Conservation (phyloP, 225 moss, liverwort and hornwort species). For the Straminergon stramineum region DNA sequence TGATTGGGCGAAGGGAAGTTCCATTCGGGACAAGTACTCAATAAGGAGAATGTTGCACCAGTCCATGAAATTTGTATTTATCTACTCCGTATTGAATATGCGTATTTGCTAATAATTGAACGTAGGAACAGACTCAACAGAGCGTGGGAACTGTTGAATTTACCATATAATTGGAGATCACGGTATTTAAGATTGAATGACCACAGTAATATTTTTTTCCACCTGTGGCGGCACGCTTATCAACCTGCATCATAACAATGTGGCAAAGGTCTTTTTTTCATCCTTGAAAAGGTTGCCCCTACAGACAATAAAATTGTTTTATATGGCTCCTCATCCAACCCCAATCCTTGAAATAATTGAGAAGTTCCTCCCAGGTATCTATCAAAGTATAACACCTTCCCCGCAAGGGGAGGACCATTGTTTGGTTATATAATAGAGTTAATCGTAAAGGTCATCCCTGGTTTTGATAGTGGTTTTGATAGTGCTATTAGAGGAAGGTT, state of each 20-base stretch:
- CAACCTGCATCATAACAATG: neutral
- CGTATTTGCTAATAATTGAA: neutral
- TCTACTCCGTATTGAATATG: neutral
- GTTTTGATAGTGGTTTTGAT: no score
- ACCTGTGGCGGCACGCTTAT: no score
- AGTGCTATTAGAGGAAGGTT: no score
- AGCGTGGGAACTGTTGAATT: neutral
- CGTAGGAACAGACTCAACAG: neutral
- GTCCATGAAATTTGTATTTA: neutral
- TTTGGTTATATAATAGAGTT: neutral
- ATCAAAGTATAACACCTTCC: neutral
- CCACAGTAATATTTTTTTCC: neutral
- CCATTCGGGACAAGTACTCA: neutral
- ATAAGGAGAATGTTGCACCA: neutral
- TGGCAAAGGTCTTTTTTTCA: neutral
- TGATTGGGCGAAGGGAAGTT: neutral
- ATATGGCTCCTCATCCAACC: neutral
- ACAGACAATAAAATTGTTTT: neutral
- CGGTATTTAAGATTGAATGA: neutral
- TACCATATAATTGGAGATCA: neutral
- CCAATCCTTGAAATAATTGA: neutral
- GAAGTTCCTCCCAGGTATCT: neutral
- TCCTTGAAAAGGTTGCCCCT: neutral
- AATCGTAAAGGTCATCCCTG: no score
- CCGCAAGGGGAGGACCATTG: neutral